Evolutionary conservation across 2,329 filamentous ascomycete species (phyloP).

Genomic region (Knufia fluminis): DNA sequence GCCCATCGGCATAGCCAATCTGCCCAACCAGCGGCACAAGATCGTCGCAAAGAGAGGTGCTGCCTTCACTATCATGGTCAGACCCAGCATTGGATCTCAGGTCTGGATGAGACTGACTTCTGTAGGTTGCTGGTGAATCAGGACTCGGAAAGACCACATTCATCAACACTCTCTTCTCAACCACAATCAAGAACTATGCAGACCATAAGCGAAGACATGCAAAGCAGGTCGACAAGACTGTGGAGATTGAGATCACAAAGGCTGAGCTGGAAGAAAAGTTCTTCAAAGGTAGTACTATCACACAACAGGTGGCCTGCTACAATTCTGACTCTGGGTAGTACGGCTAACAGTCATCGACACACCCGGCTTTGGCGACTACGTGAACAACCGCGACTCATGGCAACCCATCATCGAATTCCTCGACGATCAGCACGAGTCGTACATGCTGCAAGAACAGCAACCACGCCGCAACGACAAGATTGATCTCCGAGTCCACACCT

Average conservation of each 20-base stretch:
- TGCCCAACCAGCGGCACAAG: conserved; percentile 65
- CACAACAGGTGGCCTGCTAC: conserved; percentile 12
- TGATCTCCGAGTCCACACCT: conserved; percentile 95
- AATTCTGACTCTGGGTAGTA: conserved; percentile 47
- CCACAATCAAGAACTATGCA: conserved; percentile 99
- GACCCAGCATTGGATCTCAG: conserved; percentile 22
- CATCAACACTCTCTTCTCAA: conserved; percentile 99
- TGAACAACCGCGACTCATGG: conserved; percentile 99
- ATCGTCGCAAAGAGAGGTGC: conserved; percentile 78
- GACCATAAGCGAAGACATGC: conserved; percentile 98
- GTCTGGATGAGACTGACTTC: conserved; percentile 12
- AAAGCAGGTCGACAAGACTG: conserved; percentile 99
- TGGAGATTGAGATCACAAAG: conserved; percentile 99
- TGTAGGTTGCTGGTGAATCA: conserved; percentile 91
- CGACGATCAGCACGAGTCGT: conserved; percentile 99
- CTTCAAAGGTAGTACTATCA: conserved; percentile 76
- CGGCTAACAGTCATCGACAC: conserved; percentile 98
- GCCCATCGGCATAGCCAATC: conserved; percentile 66
- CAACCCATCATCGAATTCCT: conserved; percentile 99
- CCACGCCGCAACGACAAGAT: conserved; percentile 97
- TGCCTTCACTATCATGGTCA: conserved; percentile 98
- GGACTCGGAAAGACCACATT: conserved; percentile 99
- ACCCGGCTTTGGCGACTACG: conserved; percentile 97
- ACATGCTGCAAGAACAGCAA: conserved; percentile 99
- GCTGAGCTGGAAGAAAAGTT: conserved; percentile 99